A percentile compares a stretch with the other conserved stretches of the same genome.
These are phyloP conservation scores for Pterocarpus macrocarpus DNA, from an alignment of 306 rosid genomes.

Conservation along the genomic window DNA sequence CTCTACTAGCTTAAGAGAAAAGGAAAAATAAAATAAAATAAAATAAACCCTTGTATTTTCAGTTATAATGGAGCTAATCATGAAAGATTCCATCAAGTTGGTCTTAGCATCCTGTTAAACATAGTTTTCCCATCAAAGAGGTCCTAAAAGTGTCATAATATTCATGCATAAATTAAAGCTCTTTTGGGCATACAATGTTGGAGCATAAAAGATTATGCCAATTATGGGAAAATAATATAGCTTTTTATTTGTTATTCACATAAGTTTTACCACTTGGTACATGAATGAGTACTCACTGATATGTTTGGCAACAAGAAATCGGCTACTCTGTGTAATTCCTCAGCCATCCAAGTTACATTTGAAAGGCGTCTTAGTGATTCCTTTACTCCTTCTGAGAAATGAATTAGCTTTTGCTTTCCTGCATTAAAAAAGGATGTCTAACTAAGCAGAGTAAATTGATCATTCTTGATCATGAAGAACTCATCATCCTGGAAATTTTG, in stretches of 20 bases:
- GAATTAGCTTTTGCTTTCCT: conserved; percentile 81
- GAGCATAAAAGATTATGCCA: conserved; percentile 17
- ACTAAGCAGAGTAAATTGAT: conserved; percentile 34
- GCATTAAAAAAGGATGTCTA: conserved; percentile 21
- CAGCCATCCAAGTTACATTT: conserved; percentile 80
- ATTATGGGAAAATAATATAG: conserved; percentile 2
- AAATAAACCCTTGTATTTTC: no score
- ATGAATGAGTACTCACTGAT: conserved; percentile 68
- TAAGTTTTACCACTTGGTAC: conserved; percentile 30
- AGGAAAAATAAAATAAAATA: no score
- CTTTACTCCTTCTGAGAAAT: conserved; percentile 82
- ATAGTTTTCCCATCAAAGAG: not conserved
- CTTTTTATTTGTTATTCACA: not conserved
- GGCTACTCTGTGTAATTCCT: conserved; percentile 78
- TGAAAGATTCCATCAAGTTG: not conserved
- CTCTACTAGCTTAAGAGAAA: no score
- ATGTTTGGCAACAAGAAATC: conserved; percentile 69
- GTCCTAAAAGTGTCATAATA: not conserved
- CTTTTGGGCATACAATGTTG: not conserved
- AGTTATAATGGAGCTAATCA: no score
- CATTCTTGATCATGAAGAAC: conserved; percentile 22
- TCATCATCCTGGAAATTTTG: conserved; percentile 5
- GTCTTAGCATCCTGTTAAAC: not conserved
- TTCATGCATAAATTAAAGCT: conserved; percentile 10
- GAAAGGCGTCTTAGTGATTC: conserved; percentile 84